Evolutionary conservation across 805 yeast genomes (phyloP), one percentile per base, ranked within the genome.

Genomic region (Zygosaccharomyces lentus): DNA sequence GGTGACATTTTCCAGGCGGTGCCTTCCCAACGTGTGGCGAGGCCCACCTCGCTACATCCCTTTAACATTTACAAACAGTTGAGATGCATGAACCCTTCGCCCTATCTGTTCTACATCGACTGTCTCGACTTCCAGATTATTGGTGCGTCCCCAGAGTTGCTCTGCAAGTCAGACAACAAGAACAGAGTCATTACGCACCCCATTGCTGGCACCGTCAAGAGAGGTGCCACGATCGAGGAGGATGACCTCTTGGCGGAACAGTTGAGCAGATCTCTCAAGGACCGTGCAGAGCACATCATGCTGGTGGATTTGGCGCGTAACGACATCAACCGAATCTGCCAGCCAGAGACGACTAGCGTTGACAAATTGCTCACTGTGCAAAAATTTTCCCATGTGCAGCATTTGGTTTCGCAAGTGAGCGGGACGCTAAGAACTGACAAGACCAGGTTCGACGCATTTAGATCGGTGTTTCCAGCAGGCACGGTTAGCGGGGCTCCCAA

Each of bases 401-500:
- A 93, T 68, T 73, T 93, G 56, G 96, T 91, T 2, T 85, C 96
- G 2, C 95, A 91, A 67, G 97, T 91, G 16, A 83, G 95, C 50
- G 99, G 99, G 10, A 87, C 83, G 1, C 72, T 93, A 58, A 76
- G 99, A 62, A 68, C 73, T 0, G 97, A 78, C 49, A 84, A 87
- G 71, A 82, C 91, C 9, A 76, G 98, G 53, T 93, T 93, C 62
- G 99, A 93, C 70, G 99, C 99, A 0, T 89, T 93, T 70, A 79
- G 99, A 65, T 89, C 97, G 2, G 87, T 93, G 45, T 93, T 93
- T 81, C 99, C 99, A 16, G 99, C 99, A 1, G 99, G 99, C 36
- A 93, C 99, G 1, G 98, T 91, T 9, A 83, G 95, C 46, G 99
- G 99, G 32, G 98, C 99, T 2, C 99, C 99, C 46, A 93, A 93